phyloP scores from a whole-genome alignment of 2,329 filamentous ascomycete genomes.

The Colletotrichum cereale region DNA sequence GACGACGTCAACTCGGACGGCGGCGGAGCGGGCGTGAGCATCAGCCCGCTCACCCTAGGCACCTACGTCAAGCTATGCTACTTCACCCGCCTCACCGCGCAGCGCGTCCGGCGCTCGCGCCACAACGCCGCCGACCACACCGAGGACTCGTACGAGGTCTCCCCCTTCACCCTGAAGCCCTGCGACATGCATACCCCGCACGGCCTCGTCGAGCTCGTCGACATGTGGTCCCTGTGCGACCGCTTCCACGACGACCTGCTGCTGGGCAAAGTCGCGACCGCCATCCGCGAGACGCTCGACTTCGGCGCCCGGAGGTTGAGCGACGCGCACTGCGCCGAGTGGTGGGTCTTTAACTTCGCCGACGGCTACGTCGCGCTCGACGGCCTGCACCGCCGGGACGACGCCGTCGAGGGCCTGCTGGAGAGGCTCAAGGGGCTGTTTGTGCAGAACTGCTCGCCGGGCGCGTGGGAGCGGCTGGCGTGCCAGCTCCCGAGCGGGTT shows the following conservation, averaged over 20 bases:
- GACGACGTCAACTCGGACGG: constrained; percentile 14
- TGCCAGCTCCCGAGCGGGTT: constrained; percentile 19
- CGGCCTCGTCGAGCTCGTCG: constrained; percentile 33
- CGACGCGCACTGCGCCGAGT: constrained; percentile 26
- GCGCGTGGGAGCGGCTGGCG: constrained; percentile 22
- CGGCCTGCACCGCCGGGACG: constrained; percentile 23
- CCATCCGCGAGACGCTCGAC: constrained; percentile 35
- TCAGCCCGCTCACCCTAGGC: constrained; percentile 24
- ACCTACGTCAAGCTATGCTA: constrained; percentile 39
- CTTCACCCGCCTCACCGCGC: constrained; percentile 33
- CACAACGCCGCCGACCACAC: constrained; percentile 20
- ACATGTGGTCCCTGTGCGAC: constrained; percentile 36
- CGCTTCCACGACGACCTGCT: constrained; percentile 35
- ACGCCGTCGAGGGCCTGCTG: constrained; percentile 12
- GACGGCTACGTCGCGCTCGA: constrained; percentile 27
- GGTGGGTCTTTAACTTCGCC: constrained; percentile 34
- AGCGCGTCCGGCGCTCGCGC: constrained; percentile 33
- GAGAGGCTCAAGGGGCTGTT: constrained; percentile 21
- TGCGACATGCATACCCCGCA: constrained; percentile 35
- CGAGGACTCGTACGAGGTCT: constrained; percentile 34
- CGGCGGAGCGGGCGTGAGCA: neutral
- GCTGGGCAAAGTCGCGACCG: constrained; percentile 28
- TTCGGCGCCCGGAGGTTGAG: constrained; percentile 14
- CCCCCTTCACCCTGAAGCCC: constrained; percentile 33
- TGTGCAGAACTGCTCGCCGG: constrained; percentile 21